A percentile compares a stretch with the other conserved stretches of the same genome.
These are phyloP conservation scores for Meira nashicola DNA, from an alignment of 1,284 basidiomycete species.

Conservation along the genomic window DNA sequence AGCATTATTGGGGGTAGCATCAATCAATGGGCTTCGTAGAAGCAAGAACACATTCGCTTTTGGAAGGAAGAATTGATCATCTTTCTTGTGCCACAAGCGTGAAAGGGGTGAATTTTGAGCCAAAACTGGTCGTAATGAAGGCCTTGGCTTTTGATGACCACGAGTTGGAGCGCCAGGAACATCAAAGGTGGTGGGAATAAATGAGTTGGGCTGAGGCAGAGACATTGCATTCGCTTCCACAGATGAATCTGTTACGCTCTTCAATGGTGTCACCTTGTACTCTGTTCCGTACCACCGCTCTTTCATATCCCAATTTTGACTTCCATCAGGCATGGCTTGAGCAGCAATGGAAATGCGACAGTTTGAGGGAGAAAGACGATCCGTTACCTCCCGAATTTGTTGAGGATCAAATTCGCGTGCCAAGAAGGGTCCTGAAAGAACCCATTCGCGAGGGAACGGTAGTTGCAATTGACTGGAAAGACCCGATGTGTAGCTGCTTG, in stretches of 20 bases:
- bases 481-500: conserved; percentile 74
- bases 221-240: conserved; percentile 36
- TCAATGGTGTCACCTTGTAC: conserved; percentile 41
- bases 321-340: conserved; percentile 55
- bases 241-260: conserved; percentile 13
- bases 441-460: conserved; percentile 73
- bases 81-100: conserved; percentile 52
- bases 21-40: conserved; percentile 50
- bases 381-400: conserved; percentile 65
- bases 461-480: conserved; percentile 72
- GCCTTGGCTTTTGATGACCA: conserved; percentile 17
- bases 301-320: conserved; percentile 32
- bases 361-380: conserved; percentile 62
- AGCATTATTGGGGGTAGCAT: conserved; percentile 47
- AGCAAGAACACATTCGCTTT: conserved; percentile 51
- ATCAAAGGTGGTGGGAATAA: conserved; percentile 47
- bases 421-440: conserved; percentile 71
- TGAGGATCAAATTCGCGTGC: conserved; percentile 72
- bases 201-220: conserved; percentile 47
- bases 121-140: conserved; percentile 42
- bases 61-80: conserved; percentile 51
- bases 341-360: conserved; percentile 75
- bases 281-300: conserved; percentile 53
- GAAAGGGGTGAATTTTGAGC: conserved; percentile 34
- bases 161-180: conserved; percentile 11